phyloP scores from a whole-genome alignment of 1,284 basidiomycete species.

The Trichosporon ovoides region DNA sequence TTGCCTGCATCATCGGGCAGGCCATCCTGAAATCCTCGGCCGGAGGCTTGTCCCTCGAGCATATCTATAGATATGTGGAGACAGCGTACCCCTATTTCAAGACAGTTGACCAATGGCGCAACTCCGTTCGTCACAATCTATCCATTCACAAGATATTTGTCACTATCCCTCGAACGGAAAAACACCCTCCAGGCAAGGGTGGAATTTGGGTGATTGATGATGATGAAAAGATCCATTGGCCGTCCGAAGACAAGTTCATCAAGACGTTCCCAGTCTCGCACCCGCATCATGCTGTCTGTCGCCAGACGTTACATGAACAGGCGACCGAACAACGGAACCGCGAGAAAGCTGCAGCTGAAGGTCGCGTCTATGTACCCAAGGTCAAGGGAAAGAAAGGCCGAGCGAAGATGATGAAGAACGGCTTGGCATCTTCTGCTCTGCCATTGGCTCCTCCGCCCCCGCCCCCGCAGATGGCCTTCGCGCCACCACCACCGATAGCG shows the following conservation, averaged over 20 bases:
- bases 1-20: slow-evolving; percentile 92
- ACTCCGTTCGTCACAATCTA: slow-evolving; percentile 85
- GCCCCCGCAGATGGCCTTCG: neutral
- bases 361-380: slow-evolving; percentile 41
- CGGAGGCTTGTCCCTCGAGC: slow-evolving; percentile 81
- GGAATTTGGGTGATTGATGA: slow-evolving; percentile 49
- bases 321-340: slow-evolving; percentile 37
- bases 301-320: slow-evolving; percentile 42
- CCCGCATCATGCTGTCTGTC: slow-evolving; percentile 39
- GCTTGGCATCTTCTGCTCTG: neutral
- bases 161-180: slow-evolving; percentile 51
- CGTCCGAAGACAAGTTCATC: slow-evolving; percentile 44
- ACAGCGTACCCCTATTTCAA: slow-evolving; percentile 91
- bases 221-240: slow-evolving; percentile 45
- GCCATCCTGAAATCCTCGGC: slow-evolving; percentile 80
- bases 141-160: slow-evolving; percentile 78
- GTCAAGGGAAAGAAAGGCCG: slow-evolving; percentile 44
- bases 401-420: slow-evolving; percentile 16
- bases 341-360: slow-evolving; percentile 40
- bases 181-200: slow-evolving; percentile 46
- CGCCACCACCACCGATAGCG: slow-evolving; percentile 11
- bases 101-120: slow-evolving; percentile 84
- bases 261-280: slow-evolving; percentile 43
- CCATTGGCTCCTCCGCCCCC: slow-evolving; percentile 2
- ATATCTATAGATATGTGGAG: slow-evolving; percentile 94